A percentile compares a stretch with the other conserved stretches of the same genome.
Evolutionary conservation across 768 basidiomycete genomes (phyloP).

Genomic region (Kwoniella pini): DNA sequence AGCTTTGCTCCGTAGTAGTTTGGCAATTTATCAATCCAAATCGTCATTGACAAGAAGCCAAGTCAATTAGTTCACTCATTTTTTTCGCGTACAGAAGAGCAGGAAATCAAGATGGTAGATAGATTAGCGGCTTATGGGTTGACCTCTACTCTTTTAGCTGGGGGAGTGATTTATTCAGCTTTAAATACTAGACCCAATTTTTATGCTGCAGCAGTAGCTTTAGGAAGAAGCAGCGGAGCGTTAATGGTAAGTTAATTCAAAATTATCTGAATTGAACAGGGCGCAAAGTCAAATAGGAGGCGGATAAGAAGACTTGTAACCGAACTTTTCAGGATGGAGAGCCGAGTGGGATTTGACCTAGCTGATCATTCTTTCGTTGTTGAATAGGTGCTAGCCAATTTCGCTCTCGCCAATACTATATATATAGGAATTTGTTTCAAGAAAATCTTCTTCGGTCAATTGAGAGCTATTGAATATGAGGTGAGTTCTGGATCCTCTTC

Average conservation of each 20-base stretch:
- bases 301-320: too few species aligned
- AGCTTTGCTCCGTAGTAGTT: too few species aligned
- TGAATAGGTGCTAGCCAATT: conserved; percentile 82
- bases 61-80: too few species aligned
- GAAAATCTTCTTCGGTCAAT: conserved; percentile 83
- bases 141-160: conserved; percentile 69
- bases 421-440: conserved; percentile 76
- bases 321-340: too few species aligned
- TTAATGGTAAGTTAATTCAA: conserved; percentile 68
- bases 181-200: conserved; percentile 84
- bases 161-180: conserved; percentile 74
- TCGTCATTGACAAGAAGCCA: too few species aligned
- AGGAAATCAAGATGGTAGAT: conserved; percentile 27
- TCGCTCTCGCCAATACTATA: conserved; percentile 74
- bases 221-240: conserved; percentile 91
- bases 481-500: conserved; percentile 58
- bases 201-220: conserved; percentile 86
- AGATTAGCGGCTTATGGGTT: conserved; percentile 66
- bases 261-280: too few species aligned
- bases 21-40: too few species aligned
- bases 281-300: too few species aligned
- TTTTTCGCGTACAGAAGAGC: background rate
- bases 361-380: background rate
- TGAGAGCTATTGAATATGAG: conserved; percentile 88
- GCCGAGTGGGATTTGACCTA: too few species aligned